Conservation (phyloP, 139 green algal genomes). For the Tetraselmis striata region DNA sequence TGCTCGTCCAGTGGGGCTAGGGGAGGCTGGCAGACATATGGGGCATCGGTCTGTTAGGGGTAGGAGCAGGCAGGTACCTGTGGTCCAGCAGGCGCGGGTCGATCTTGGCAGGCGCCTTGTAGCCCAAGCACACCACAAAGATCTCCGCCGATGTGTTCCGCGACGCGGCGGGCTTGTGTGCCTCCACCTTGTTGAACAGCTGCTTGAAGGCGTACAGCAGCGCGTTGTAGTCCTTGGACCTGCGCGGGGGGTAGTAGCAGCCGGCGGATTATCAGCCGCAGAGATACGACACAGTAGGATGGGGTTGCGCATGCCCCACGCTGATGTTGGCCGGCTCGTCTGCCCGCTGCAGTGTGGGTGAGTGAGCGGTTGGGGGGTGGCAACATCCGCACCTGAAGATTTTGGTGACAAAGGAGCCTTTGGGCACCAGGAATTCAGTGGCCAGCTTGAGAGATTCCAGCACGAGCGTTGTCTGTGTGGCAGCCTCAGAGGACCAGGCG, state of each 20-base stretch:
- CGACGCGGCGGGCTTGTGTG: slow-evolving; percentile 88
- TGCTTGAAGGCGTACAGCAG: slow-evolving; percentile 95
- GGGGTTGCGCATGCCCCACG: too few relatives aligned
- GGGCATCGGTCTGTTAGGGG: background rate
- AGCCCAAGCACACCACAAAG: slow-evolving; percentile 93
- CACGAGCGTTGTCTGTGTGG: slow-evolving; percentile 73
- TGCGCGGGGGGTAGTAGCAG: too few relatives aligned
- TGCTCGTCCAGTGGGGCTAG: background rate
- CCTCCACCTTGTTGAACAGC: slow-evolving; percentile 94
- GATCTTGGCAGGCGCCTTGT: slow-evolving; percentile 94
- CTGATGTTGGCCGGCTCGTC: too few relatives aligned
- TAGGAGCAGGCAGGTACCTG: slow-evolving; percentile 60
- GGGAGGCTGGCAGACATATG: too few relatives aligned
- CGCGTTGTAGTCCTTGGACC: slow-evolving; percentile 92
- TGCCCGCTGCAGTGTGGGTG: background rate
- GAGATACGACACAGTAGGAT: too few relatives aligned
- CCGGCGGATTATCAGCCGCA: too few relatives aligned
- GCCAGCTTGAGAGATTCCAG: slow-evolving; percentile 89
- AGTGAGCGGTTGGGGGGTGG: background rate
- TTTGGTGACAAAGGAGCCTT: slow-evolving; percentile 95
- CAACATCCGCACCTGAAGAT: slow-evolving; percentile 77
- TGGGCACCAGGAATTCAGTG: slow-evolving; percentile 78
- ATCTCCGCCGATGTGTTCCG: slow-evolving; percentile 91
- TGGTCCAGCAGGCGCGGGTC: slow-evolving; percentile 93
- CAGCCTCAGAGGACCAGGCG: slow-evolving; percentile 78